phyloP scores from a whole-genome alignment of 257 asterid species.

The Primulina eburnea region DNA sequence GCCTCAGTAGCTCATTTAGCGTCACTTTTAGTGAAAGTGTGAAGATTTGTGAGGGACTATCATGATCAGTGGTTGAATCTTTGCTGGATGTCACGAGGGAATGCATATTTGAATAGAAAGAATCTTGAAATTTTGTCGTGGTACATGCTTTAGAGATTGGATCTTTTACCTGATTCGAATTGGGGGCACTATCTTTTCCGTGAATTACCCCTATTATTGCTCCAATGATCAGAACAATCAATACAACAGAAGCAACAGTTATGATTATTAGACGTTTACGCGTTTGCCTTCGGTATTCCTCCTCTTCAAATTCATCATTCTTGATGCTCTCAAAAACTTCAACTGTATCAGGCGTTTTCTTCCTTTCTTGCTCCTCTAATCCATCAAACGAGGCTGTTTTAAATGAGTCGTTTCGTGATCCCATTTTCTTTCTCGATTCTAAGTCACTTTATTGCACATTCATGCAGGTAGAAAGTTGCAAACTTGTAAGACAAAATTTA shows the following conservation, averaged over 20 bases:
- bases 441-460: background rate
- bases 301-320: slow-evolving; percentile 28
- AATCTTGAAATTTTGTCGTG: slow-evolving; percentile 28
- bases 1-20: slow-evolving; percentile 14
- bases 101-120: slow-evolving; percentile 37
- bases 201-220: slow-evolving; percentile 23
- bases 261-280: slow-evolving; percentile 32
- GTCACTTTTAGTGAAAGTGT: slow-evolving; percentile 30
- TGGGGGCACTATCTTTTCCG: background rate
- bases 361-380: slow-evolving; percentile 2
- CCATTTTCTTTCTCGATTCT: slow-evolving; percentile 9
- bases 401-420: slow-evolving; percentile 17
- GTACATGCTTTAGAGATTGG: slow-evolving; percentile 22
- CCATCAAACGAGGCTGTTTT: slow-evolving; percentile 15
- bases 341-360: slow-evolving; percentile 6
- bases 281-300: slow-evolving; percentile 27
- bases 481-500: background rate
- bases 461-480: background rate
- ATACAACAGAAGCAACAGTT: slow-evolving; percentile 16
- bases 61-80: background rate
- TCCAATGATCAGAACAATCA: slow-evolving; percentile 19
- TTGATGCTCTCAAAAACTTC: slow-evolving; percentile 26
- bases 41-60: slow-evolving; percentile 23
- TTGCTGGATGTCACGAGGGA: slow-evolving; percentile 24
- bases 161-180: background rate